Evolutionary conservation across 371 early-diverging fungal species (phyloP).

Genomic region (Mortierella sp.): DNA sequence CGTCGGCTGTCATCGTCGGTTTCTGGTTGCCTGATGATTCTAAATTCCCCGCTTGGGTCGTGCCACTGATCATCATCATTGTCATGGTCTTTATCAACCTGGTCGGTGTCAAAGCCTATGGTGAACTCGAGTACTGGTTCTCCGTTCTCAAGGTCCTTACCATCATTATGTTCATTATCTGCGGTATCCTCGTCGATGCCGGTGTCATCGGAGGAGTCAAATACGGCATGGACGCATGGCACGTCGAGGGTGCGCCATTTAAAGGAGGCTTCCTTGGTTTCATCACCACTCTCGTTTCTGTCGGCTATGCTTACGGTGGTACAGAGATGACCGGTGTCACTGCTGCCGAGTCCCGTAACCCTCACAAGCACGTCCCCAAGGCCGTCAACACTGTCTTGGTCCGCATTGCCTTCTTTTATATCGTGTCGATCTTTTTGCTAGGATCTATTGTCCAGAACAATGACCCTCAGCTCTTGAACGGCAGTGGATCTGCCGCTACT

Average conservation of each 20-base stretch:
- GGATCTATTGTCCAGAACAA: conserved; percentile 73
- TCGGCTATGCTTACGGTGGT: conserved; percentile 82
- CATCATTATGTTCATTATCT: conserved; percentile 74
- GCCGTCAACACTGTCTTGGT: conserved; percentile 73
- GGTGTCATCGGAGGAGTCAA: conserved; percentile 57
- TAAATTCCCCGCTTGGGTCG: conserved; percentile 62
- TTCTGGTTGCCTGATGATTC: conserved; percentile 73
- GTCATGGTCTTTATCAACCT: conserved; percentile 72
- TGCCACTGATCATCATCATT: conserved; percentile 68
- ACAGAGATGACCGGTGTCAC: conserved; percentile 80
- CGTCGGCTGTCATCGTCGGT: conserved; percentile 79
- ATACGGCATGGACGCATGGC: conserved; percentile 68
- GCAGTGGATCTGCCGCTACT: conserved; percentile 44
- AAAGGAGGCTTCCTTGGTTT: conserved; percentile 70
- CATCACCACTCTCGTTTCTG: conserved; percentile 73
- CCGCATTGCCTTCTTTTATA: conserved; percentile 77
- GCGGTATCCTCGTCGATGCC: conserved; percentile 69
- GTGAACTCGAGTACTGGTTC: conserved; percentile 84
- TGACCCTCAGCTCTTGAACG: conserved; percentile 60
- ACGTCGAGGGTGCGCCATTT: conserved; percentile 73
- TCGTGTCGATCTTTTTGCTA: conserved; percentile 71
- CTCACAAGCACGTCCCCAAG: conserved; percentile 71
- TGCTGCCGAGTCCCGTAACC: conserved; percentile 80
- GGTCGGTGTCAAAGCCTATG: conserved; percentile 75
- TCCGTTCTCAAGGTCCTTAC: conserved; percentile 74